These are phyloP conservation scores for Paecilomyces variotii DNA, from an alignment of 2,329 filamentous ascomycete genomes.

Conservation along the genomic window DNA sequence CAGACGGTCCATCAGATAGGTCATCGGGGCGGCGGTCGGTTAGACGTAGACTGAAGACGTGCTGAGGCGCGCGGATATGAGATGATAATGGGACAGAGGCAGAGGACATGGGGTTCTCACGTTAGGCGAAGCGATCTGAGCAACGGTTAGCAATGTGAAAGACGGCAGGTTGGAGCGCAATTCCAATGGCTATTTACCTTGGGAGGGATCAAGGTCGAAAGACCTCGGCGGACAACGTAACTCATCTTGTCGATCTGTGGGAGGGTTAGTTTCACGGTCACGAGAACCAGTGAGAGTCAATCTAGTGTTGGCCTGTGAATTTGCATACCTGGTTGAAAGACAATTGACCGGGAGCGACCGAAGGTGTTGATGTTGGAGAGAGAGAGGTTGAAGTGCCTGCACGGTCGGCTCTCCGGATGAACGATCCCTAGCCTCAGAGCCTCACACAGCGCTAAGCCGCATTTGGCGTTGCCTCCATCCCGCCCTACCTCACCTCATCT, in stretches of 20 bases:
- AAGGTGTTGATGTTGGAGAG: constrained; percentile 23
- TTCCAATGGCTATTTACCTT: constrained; percentile 58
- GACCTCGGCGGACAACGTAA: constrained; percentile 80
- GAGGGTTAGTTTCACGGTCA: constrained; percentile 16
- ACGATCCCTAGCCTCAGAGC: constrained; percentile 14
- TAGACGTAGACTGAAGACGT: not conserved
- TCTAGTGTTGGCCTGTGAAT: not conserved
- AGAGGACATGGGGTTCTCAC: constrained; percentile 20
- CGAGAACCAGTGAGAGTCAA: constrained; percentile 1
- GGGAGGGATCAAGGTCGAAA: constrained; percentile 97
- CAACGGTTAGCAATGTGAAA: constrained; percentile 30
- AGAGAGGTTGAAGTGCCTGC: constrained; percentile 23
- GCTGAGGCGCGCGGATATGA: not conserved
- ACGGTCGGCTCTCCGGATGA: constrained; percentile 30
- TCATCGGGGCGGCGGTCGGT: not conserved
- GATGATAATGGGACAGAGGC: not conserved
- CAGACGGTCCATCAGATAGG: not conserved
- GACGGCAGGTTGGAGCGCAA: constrained; percentile 9
- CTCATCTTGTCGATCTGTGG: constrained; percentile 63
- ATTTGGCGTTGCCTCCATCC: constrained; percentile 23
- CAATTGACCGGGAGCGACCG: constrained; percentile 24
- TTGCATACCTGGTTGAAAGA: constrained; percentile 24
- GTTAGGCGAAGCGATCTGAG: constrained; percentile 31
- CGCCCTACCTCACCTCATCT: constrained; percentile 10
- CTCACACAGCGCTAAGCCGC: constrained; percentile 25